Conservation (phyloP, 2,329 filamentous ascomycete genomes). For the Phialophora expanda region DNA sequence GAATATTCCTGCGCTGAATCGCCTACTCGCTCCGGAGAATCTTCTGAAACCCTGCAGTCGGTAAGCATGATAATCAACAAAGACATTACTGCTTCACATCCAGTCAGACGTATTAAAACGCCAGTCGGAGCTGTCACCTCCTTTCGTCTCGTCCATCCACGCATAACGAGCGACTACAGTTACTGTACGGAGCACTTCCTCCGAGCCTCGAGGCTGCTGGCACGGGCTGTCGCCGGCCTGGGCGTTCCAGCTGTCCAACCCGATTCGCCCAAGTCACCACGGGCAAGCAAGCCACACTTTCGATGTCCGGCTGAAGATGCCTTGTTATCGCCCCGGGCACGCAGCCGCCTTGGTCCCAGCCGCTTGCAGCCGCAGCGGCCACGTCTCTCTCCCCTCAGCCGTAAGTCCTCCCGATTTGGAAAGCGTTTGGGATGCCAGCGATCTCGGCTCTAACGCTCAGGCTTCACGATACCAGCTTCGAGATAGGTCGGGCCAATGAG, state of each 20-base stretch:
- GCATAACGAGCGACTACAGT: background rate
- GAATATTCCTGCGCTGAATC: too few species aligned
- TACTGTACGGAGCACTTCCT: background rate
- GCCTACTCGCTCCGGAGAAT: too few species aligned
- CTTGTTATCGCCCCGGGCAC: background rate
- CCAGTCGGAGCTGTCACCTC: background rate
- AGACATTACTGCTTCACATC: background rate
- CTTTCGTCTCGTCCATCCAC: background rate
- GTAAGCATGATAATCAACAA: background rate
- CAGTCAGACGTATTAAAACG: background rate
- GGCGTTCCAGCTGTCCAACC: background rate
- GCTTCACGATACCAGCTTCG: background rate
- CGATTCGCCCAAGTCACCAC: background rate
- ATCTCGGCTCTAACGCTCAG: background rate
- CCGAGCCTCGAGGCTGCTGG: background rate
- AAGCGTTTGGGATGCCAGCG: background rate
- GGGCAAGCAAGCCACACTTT: background rate
- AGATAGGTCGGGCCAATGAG: background rate
- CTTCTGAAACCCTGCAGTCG: background rate
- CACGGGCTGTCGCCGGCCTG: background rate
- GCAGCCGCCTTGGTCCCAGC: background rate
- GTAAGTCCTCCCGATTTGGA: background rate
- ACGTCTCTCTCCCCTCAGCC: background rate
- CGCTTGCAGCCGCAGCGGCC: background rate
- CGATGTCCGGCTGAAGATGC: background rate